A percentile compares a stretch with the other conserved stretches of the same genome.
Evolutionary conservation across 768 basidiomycete species (phyloP).

Genomic region (Tylopilus plumbeoviolaceoides): DNA sequence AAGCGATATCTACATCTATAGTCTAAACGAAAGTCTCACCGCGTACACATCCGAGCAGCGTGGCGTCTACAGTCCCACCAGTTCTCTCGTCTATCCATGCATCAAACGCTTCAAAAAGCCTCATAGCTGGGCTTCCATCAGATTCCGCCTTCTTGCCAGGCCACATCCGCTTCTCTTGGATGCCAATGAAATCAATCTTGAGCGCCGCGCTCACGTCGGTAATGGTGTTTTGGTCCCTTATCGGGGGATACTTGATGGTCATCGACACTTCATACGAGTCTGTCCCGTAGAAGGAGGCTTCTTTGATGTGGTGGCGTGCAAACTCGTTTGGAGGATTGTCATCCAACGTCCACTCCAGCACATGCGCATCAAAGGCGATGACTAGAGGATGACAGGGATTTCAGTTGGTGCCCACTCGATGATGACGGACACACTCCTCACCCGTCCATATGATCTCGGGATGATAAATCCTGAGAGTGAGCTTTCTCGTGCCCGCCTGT

Average conservation of each 20-base stretch:
- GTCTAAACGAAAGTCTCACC: conserved; percentile 47
- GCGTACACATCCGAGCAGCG: conserved; percentile 67
- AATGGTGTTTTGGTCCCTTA: not conserved
- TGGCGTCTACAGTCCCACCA: conserved; percentile 60
- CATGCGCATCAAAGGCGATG: conserved; percentile 88
- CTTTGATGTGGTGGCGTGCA: conserved; percentile 86
- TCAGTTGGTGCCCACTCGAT: not conserved
- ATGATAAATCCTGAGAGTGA: conserved; percentile 70
- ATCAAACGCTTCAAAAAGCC: conserved; percentile 71
- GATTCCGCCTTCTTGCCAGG: conserved; percentile 56
- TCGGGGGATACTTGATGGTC: conserved; percentile 50
- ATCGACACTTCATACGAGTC: conserved; percentile 73
- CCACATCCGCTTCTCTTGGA: conserved; percentile 85
- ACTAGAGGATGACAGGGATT: conserved; percentile 37
- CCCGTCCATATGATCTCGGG: conserved; percentile 87
- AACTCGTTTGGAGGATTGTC: conserved; percentile 71
- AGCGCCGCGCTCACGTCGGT: conserved; percentile 28
- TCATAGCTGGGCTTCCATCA: conserved; percentile 58
- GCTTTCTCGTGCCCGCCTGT: conserved; percentile 56
- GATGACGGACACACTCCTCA: conserved; percentile 25
- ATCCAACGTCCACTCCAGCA: conserved; percentile 80
- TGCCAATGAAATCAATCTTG: conserved; percentile 70
- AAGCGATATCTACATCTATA: not conserved
- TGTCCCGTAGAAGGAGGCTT: conserved; percentile 80
- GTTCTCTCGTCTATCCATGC: conserved; percentile 65